Base-by-base conservation (phyloP, 495 filamentous ascomycete genomes). In the Hapsidospora chrysogenum region DNA sequence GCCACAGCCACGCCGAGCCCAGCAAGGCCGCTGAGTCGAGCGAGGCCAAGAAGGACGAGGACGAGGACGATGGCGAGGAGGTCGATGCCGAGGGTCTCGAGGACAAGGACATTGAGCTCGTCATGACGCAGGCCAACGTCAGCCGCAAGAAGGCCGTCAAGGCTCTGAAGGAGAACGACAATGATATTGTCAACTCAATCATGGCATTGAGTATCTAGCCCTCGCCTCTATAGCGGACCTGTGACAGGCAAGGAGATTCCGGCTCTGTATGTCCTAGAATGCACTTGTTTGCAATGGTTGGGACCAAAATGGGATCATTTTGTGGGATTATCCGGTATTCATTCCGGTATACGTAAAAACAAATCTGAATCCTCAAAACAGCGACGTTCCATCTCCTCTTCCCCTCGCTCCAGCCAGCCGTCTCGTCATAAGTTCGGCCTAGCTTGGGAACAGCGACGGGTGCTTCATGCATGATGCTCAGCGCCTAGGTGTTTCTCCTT, bases 111-210 rank as follows among this genome's bases (percentile, higher is more conserved):
- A 96, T 99, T 49, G 92, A 99, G 54, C 68, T 99, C 22, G 89
- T 99, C 54, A 96, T 96, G 85, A 83, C 84, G 41, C 83, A 97
- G 67, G 89, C 89, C 40, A 89, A 67, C 50, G 89, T 99, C 37
- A 89, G 81, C 41, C 68, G 89, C 52, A 95, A 92, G 70, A 96
- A 96, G 73, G 89, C 89, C 37, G 77, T 96, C 66, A 96, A 94
- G 64, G 92, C 92, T 19, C 68, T 99, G 41, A 87, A 89, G 68
- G 85, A 95, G 70, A 95, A 99, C 58, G 85, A 95, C 63, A 93
- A 95, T 50, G 92, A 99, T 59, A 96, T 99, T 64, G 92, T 99
- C 62, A 96, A 96, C 74, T 93, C 87, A 39, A 97, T 97, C 66
- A 97, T 97, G 89, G 85, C 87, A 45, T 69, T 97, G 59, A 94